Evolutionary conservation across 495 filamentous ascomycete genomes (phyloP), one percentile per base, ranked within the genome.

Genomic region (Daldinia grandis): DNA sequence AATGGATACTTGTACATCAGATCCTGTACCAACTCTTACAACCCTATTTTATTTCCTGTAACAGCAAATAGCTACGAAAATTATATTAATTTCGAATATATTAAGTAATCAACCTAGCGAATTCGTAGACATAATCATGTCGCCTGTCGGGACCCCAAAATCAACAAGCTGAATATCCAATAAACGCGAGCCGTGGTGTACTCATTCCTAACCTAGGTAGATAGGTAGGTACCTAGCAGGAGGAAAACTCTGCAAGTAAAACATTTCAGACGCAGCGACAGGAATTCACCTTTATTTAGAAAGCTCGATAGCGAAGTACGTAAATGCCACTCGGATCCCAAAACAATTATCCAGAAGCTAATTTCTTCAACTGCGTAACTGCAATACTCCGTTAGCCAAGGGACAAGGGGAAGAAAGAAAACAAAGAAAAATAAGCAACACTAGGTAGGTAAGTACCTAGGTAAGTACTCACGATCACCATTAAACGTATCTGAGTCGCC

Each of bases 401-500:
- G 5, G 15, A 17, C 38, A 17, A 9, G n/a, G n/a, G n/a, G 8
- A 12, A 47, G 3, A 17, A 12, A 47, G 15, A 1, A 2, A 47
- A 21, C 40, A 7, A 12, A 24, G 10, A 35, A 3, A 42, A 3
- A 33, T 1, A 38, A 21, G 2, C 5, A 31, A 57, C 1, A 7
- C 31, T n/a, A 62, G 8, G 5, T n/a, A n/a, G n/a, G n/a, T n/a
- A n/a, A n/a, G n/a, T n/a, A n/a, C n/a, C n/a, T n/a, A n/a, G n/a
- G n/a, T n/a, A n/a, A n/a, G n/a, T 8, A 64, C 69, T 31, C 69
- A 76, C 60, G 31, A 17, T 78, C 78, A 10, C 85, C 85, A 55
- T 87, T 87, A 58, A 85, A 87, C 14, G 81, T 73, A 69, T 87
- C 83, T 12, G 81, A 83, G 59, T 87, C 84, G 0, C 85, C 85